phyloP scores from a whole-genome alignment of 2,329 filamentous ascomycete species.

The Penicillium psychrosexuale region DNA sequence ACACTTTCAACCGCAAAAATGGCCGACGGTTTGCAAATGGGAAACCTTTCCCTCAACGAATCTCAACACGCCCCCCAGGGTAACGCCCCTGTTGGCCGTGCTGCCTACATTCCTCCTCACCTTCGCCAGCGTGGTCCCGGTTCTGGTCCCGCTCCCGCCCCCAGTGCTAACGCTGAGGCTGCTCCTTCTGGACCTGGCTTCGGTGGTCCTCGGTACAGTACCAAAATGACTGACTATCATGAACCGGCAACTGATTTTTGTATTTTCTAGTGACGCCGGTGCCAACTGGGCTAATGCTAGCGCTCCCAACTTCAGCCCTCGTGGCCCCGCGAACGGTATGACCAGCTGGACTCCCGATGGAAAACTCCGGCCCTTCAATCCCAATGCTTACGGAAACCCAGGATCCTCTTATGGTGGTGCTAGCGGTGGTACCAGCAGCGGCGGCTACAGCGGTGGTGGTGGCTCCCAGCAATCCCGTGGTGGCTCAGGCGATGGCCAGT shows the following conservation, averaged over 20 bases:
- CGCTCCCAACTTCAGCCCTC: conserved; percentile 56
- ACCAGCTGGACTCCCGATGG: conserved; percentile 36
- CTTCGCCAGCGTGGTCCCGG: conserved; percentile 48
- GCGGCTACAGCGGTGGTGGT: conserved; percentile 47
- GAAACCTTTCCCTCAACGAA: conserved; percentile 53
- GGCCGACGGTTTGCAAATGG: conserved; percentile 43
- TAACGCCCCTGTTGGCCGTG: conserved; percentile 50
- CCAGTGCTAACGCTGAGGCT: conserved; percentile 33
- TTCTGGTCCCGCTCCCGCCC: conserved; percentile 13
- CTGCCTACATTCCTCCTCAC: conserved; percentile 65
- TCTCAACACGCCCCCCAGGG: conserved; percentile 57
- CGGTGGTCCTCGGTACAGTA: conserved; percentile 35
- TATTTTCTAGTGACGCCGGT: conserved; percentile 30
- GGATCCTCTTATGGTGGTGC: conserved; percentile 35
- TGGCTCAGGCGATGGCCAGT: conserved; percentile 91
- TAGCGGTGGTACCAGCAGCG: conserved; percentile 52
- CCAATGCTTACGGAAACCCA: conserved; percentile 61
- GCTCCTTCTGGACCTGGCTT: conserved; percentile 33
- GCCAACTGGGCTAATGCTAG: conserved; percentile 56
- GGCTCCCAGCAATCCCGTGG: conserved; percentile 55
- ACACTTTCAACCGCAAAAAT: conserved; percentile 30
- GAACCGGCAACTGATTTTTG: conserved; percentile 13
- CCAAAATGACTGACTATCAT: conserved; percentile 12
- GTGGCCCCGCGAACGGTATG: conserved; percentile 41
- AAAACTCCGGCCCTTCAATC: conserved; percentile 53